Percentiles rank a stretch among this genome's conserved stretches.
Conservation (phyloP, 2,329 filamentous ascomycete species). For the Stagonosporopsis chrysanthemi region DNA sequence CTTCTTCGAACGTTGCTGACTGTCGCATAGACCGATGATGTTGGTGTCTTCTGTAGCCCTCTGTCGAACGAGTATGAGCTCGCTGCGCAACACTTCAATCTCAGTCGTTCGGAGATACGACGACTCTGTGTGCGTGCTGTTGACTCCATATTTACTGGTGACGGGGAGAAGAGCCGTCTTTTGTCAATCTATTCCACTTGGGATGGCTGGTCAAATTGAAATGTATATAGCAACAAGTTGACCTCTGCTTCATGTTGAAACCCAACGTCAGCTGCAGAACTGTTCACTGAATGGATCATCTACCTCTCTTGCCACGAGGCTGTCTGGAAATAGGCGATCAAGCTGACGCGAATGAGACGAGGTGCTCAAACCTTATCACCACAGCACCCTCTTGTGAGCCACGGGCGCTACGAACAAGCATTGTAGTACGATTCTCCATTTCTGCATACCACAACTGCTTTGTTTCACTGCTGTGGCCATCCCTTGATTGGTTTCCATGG, state of each 20-base stretch:
- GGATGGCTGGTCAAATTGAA: conserved; percentile 25
- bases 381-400: background rate
- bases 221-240: background rate
- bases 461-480: too few relatives aligned
- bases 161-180: conserved; percentile 67
- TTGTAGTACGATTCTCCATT: background rate
- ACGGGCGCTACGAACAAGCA: background rate
- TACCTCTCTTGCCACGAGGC: too few relatives aligned
- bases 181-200: conserved; percentile 30
- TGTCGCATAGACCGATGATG: conserved; percentile 74
- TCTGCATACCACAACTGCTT: too few relatives aligned
- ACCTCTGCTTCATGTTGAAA: background rate
- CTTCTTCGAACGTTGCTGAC: conserved; percentile 19
- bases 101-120: conserved; percentile 60
- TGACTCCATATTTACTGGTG: conserved; percentile 70
- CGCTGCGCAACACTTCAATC: conserved; percentile 72
- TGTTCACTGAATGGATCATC: too few relatives aligned
- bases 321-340: too few relatives aligned
- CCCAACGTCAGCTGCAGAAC: too few relatives aligned
- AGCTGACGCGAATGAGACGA: background rate
- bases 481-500: too few relatives aligned
- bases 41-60: conserved; percentile 79
- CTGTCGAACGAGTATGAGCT: conserved; percentile 80
- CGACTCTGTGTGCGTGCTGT: conserved; percentile 67
- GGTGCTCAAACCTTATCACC: background rate